Percentiles rank a stretch among this genome's conserved stretches.
Evolutionary conservation across 2,329 filamentous ascomycete species (phyloP).

Genomic region (Aspergillus oerlinghausenensis): DNA sequence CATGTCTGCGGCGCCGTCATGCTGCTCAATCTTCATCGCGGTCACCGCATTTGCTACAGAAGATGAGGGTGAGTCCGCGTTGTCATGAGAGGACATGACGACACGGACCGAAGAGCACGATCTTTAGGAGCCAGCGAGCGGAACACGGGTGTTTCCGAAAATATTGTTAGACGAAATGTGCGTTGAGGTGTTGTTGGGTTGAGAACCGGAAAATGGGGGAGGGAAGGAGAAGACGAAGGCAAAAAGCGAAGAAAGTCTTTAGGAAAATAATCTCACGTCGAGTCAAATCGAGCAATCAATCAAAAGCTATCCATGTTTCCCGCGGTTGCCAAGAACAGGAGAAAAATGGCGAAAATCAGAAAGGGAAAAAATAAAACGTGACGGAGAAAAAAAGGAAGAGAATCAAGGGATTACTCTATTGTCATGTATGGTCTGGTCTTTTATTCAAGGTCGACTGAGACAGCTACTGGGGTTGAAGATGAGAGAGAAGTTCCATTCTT

Average conservation of each 20-base stretch:
- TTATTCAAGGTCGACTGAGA: not conserved
- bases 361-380: conserved; percentile 1
- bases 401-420: conserved; percentile 6
- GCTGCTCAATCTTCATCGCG: conserved; percentile 30
- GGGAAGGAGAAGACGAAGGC: conserved; percentile 7
- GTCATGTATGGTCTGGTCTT: not conserved
- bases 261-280: not conserved
- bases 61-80: conserved; percentile 35
- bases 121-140: conserved; percentile 13
- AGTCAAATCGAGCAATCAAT: conserved; percentile 11
- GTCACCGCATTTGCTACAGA: conserved; percentile 33
- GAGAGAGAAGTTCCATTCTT: not conserved
- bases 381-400: not conserved
- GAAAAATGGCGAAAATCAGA: conserved; percentile 3
- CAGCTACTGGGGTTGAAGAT: not conserved
- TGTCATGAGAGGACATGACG: conserved; percentile 41
- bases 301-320: conserved; percentile 12
- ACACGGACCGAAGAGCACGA: conserved; percentile 27
- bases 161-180: not conserved
- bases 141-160: conserved; percentile 7
- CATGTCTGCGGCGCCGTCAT: conserved; percentile 21
- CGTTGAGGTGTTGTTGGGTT: conserved; percentile 3
- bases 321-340: conserved; percentile 16
- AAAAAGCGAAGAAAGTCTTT: conserved; percentile 8
- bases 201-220: conserved; percentile 4